Base-by-base conservation (phyloP, 139 green algal genomes). In the Chlamydomonas schloesseri region DNA sequence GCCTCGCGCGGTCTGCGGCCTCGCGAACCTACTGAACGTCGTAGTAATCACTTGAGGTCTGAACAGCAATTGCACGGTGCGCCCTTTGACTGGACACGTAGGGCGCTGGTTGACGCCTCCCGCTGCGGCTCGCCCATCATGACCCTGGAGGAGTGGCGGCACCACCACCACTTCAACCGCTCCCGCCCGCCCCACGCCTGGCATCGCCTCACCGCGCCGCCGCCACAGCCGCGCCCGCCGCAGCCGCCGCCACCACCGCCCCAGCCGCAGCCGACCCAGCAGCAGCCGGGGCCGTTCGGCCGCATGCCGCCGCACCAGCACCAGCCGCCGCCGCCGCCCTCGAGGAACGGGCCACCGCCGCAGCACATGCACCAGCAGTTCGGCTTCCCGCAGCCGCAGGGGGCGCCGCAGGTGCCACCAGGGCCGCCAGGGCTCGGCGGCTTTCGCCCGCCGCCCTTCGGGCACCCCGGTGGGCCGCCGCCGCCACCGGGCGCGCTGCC, bases 101-200 rank as follows among this genome's bases (percentile, higher is more conserved):
- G 79, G 67, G 31, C 50, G 23, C 46, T 85, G 6, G 15, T 85
- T 1, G 79, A 85, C 33, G 47, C 65, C 31, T 70, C 50, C 0
- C 29, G 23, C 3, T 31, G 68, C 3, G 79, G 79, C 79, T 77
- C 67, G 6, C 79, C 79, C 47, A 85, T 85, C 65, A 69, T 69
- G 28, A 46, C 31, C 31, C 46, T 85, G 47, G 79, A 85, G 31
- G 65, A 85, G 13, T 85, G 79, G 79, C 65, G 79, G 9, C 3
- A 36, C 0, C 28, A 73, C 76, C 36, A 64, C 11, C 0, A 31
- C 36, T 24, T 28, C 5, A 42, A 20, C 78, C 29, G 42, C 17
- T 11, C 6, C 26, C 62, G 78, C 24, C 78, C 78, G 46, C 78
- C 78, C 0, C 47, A 47, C 31, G 64, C 20, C 28, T 84, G 78